Evolutionary conservation across 2,329 filamentous ascomycete species (phyloP).

Genomic region (Pseudogymnoascus sp.): DNA sequence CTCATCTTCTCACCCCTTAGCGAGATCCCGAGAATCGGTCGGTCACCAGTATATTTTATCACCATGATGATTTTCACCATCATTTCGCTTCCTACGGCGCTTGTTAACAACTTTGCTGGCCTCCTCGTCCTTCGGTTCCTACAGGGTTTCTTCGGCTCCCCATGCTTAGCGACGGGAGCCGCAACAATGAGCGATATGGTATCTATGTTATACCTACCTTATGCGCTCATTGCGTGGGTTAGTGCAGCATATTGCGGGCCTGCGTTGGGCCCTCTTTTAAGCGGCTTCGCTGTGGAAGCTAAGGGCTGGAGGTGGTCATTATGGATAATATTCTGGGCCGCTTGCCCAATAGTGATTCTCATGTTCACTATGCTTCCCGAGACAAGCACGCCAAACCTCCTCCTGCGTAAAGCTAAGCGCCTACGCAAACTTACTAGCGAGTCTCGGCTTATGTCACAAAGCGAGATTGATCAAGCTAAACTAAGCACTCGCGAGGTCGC

Average conservation of each 20-base stretch:
- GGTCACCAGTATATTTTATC: constrained; percentile 60
- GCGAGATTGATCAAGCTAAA: constrained; percentile 55
- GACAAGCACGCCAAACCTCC: constrained; percentile 52
- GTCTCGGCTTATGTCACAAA: constrained; percentile 49
- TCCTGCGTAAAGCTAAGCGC: constrained; percentile 53
- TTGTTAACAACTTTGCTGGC: constrained; percentile 56
- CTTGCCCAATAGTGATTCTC: constrained; percentile 50
- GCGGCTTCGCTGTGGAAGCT: constrained; percentile 51
- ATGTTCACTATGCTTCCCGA: constrained; percentile 60
- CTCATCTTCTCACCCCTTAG: constrained; percentile 59
- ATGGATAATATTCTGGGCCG: constrained; percentile 52
- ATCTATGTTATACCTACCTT: constrained; percentile 47
- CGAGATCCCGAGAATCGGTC: constrained; percentile 60
- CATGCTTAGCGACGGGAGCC: constrained; percentile 54
- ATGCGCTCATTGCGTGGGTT: constrained; percentile 54
- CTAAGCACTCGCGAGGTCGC: constrained; percentile 41
- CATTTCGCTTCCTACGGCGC: constrained; percentile 55
- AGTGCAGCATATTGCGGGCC: constrained; percentile 43
- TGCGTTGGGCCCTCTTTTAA: constrained; percentile 54
- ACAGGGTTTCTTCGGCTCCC: constrained; percentile 59
- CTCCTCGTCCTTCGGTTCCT: constrained; percentile 59
- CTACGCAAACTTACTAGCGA: constrained; percentile 55
- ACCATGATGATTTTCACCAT: constrained; percentile 65
- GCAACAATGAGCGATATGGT: constrained; percentile 49
- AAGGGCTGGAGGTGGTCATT: constrained; percentile 57